Evolutionary conservation across 306 rosid genomes (phyloP), one percentile per base, ranked within the genome.

Genomic region (Sphenostylis stenocarpa): DNA sequence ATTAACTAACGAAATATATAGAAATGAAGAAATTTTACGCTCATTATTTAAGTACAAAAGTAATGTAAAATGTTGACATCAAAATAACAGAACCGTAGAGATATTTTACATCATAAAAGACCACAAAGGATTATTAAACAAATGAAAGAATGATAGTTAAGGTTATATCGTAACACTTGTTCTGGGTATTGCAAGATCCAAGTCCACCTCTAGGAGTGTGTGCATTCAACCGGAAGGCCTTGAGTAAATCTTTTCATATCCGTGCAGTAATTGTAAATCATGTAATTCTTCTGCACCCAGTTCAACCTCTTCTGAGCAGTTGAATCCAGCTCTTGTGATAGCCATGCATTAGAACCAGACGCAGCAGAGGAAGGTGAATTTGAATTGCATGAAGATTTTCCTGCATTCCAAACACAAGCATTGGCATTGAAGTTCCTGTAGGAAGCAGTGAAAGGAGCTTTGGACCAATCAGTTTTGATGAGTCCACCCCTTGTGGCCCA

Each of bases 401-500:
- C 91, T 21, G 43, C 62, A 0, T 80, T 77, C 88, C 84, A 88
- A 0, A 87, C 85, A 56, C 96, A 91, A 1, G 89, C 86, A 56
- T 86, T 67, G 5, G 96, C 91, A 29, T 87, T 79, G 85, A 86
- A 89, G 47, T 87, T 89, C 2, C 89, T 83, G 55, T 88, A 91
- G 1, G 90, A 75, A 1, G 96, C 90, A 5, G 88, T 83, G 85
- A 89, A 91, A 0, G 96, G 96, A 5, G 94, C 93, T 63, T 80
- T 71, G 3, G 83, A 71, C 96, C 96, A 91, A 73, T 91, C 93
- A 2, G 94, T 87, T 60, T 89, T 89, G 2, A 89, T 72, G 0
- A 81, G 80, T 15, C 96, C 96, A 20, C 94, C 96, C 45, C 96
- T 87, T 3, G 94, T 91, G 3, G 96, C 96, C 96, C 94, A 91